Conservation (phyloP, 371 early-diverging fungal genomes). For the Dichotomocladium elegans region DNA sequence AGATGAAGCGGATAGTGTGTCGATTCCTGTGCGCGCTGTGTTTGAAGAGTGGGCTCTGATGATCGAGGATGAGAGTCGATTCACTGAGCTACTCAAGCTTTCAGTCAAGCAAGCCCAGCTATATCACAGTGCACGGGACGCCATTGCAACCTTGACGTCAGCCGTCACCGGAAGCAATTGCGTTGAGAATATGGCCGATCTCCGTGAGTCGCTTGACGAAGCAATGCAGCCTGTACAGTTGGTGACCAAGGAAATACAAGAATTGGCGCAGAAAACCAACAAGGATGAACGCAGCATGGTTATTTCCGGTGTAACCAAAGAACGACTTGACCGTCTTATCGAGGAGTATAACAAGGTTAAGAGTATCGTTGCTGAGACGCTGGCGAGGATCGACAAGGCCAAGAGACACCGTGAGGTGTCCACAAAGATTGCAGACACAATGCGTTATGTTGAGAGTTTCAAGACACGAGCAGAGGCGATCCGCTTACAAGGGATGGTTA, state of each 20-base stretch:
- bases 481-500: slow-evolving; percentile 24
- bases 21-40: slow-evolving; percentile 9
- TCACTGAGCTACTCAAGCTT: slow-evolving; percentile 18
- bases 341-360: slow-evolving; percentile 20
- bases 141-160: not conserved
- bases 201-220: too few relatives aligned
- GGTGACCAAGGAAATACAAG: too few relatives aligned
- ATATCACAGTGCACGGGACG: slow-evolving; percentile 1
- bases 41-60: slow-evolving; percentile 15
- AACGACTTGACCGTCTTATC: slow-evolving; percentile 7
- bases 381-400: slow-evolving; percentile 3
- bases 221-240: too few relatives aligned
- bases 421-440: slow-evolving; percentile 26
- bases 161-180: slow-evolving; percentile 12
- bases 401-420: slow-evolving; percentile 22
- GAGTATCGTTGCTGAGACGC: slow-evolving; percentile 1
- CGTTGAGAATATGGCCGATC: too few relatives aligned
- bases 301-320: slow-evolving; percentile 8
- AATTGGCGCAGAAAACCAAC: too few relatives aligned
- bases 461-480: slow-evolving; percentile 38
- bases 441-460: slow-evolving; percentile 34
- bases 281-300: too few relatives aligned
- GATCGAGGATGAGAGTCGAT: slow-evolving; percentile 23
- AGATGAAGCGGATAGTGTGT: slow-evolving; percentile 3
- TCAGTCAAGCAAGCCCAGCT: slow-evolving; percentile 16